These are phyloP conservation scores for Xylaria venustula DNA, from an alignment of 495 filamentous ascomycete genomes.

Conservation along the genomic window DNA sequence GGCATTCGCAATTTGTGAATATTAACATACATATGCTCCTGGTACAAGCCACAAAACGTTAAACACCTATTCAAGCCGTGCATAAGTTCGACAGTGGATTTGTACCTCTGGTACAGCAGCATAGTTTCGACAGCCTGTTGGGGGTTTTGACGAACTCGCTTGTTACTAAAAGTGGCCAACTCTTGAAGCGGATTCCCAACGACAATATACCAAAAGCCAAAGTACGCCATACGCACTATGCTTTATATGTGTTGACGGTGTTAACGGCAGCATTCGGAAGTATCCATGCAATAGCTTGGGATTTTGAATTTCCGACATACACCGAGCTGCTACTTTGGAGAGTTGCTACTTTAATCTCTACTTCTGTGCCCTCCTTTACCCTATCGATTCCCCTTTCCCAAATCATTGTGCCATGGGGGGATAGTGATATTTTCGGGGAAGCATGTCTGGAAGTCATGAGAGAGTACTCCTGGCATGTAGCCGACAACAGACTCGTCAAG, in stretches of 20 bases:
- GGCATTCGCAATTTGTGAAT: conserved; percentile 26
- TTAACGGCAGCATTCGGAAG: conserved; percentile 26
- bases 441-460: conserved; percentile 8
- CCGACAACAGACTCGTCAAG: not conserved
- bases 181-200: not conserved
- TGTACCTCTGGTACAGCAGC: not conserved
- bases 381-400: not conserved
- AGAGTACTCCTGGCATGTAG: not conserved
- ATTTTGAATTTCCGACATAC: conserved; percentile 39
- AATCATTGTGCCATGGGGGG: not conserved
- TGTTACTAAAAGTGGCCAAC: too few species aligned
- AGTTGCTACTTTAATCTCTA: conserved; percentile 12
- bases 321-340: conserved; percentile 36
- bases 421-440: not conserved
- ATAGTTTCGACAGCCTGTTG: conserved; percentile 4
- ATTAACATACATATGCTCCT: conserved; percentile 23
- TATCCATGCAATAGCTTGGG: conserved; percentile 37
- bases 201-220: conserved; percentile 1
- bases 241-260: conserved; percentile 2
- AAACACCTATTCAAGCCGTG: conserved; percentile 18
- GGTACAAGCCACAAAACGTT: conserved; percentile 31
- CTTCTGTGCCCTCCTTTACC: not conserved
- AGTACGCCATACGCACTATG: not conserved
- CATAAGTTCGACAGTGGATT: not conserved
- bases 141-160: not conserved